These are phyloP conservation scores for Phycomyces nitens DNA, from an alignment of 192 early-diverging fungal species.

Conservation along the genomic window DNA sequence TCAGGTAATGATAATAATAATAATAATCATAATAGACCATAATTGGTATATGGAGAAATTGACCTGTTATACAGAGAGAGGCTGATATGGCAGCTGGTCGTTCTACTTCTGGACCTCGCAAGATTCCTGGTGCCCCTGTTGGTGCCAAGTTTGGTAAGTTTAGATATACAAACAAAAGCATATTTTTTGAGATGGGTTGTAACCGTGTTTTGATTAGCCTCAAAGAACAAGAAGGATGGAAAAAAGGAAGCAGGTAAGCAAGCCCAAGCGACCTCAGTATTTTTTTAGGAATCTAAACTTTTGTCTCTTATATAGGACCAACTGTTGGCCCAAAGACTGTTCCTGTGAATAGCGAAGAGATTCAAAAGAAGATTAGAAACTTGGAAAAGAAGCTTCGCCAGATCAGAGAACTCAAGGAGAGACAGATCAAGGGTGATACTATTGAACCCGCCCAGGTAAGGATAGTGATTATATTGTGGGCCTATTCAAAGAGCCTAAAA, in stretches of 20 bases:
- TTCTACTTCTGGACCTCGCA: slow-evolving; percentile 4
- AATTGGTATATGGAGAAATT: neutral
- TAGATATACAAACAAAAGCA: too few species aligned
- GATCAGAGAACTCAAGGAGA: slow-evolving; percentile 82
- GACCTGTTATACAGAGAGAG: slow-evolving; percentile 1
- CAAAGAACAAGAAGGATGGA: slow-evolving; percentile 42
- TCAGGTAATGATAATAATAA: slow-evolving; percentile 26
- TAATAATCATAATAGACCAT: too few species aligned
- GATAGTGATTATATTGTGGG: neutral
- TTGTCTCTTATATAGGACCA: neutral
- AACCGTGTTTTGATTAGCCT: too few species aligned
- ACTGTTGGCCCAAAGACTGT: slow-evolving; percentile 7
- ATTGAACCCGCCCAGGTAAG: slow-evolving; percentile 79
- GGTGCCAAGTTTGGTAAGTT: slow-evolving; percentile 7
- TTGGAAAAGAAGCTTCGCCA: slow-evolving; percentile 91
- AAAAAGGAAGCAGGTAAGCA: slow-evolving; percentile 27
- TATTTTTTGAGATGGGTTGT: too few species aligned
- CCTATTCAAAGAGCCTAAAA: neutral
- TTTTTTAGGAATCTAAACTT: neutral
- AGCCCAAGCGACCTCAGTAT: slow-evolving; percentile 14
- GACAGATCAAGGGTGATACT: slow-evolving; percentile 68
- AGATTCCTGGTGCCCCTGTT: slow-evolving; percentile 11
- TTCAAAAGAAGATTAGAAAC: slow-evolving; percentile 82
- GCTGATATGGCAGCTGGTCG: slow-evolving; percentile 13
- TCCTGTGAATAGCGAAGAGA: slow-evolving; percentile 47